Evolutionary conservation across 2,329 filamentous ascomycete species (phyloP).

Genomic region (Fusarium udum): DNA sequence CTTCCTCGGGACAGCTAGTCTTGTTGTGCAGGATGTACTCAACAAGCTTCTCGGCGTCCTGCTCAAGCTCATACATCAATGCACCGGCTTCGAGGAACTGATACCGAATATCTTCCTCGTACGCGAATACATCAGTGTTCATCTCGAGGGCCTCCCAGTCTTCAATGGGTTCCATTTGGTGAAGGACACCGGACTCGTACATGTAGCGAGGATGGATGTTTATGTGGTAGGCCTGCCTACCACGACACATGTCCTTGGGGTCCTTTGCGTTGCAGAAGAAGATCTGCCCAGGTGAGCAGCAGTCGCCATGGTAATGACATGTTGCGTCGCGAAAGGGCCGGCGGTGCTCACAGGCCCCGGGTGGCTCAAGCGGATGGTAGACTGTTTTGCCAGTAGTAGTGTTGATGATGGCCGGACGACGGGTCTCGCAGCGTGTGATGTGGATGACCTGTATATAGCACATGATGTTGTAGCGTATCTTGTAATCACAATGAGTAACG

Average conservation of each 20-base stretch:
- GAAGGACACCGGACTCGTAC: neutral
- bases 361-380: constrained; percentile 25
- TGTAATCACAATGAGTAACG: neutral
- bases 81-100: constrained; percentile 24
- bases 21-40: neutral
- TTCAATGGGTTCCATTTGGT: neutral
- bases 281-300: neutral
- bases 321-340: fast-evolving
- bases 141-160: neutral
- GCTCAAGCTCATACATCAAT: neutral
- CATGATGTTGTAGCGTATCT: constrained; percentile 1
- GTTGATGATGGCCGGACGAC: constrained; percentile 20
- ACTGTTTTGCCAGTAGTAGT: neutral
- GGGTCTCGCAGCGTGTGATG: constrained; percentile 25
- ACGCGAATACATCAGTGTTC: neutral
- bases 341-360: neutral
- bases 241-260: neutral
- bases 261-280: neutral
- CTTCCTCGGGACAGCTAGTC: neutral
- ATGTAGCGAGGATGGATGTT: neutral
- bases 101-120: constrained; percentile 12
- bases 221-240: constrained; percentile 16
- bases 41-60: neutral
- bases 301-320: constrained; percentile 12
- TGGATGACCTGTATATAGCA: constrained; percentile 20